Base-by-base conservation (phyloP, 306 rosid species). In the Mucuna pruriens region DNA sequence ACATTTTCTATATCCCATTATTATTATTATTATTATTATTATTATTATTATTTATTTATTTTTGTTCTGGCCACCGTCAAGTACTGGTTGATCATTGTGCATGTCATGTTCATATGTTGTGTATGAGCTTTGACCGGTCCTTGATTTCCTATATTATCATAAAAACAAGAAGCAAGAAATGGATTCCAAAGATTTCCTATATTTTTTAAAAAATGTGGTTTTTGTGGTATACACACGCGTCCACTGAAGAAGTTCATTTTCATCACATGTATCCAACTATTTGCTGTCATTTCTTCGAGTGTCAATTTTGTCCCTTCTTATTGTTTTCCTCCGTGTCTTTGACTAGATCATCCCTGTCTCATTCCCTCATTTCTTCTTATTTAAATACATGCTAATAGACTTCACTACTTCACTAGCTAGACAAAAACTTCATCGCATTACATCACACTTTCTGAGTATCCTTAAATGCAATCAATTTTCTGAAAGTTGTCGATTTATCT, bases 231-330 rank as follows among this genome's bases (percentile, higher is more conserved):
- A 10, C 52, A 67, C 17, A 67, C 52, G 51, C 73, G 73, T 20
- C 2, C 20, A 69, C 57, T 42, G 15, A 42, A 69, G 36, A 45
- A 61, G 36, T 76, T 54, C 85, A 46, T 8, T 23, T 62, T 39
- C 17, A 66, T 82, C 86, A 86, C 86, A 67, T 85, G 84, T 40
- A 73, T 33, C 82, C 86, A 74, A 74, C 83, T 71, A 46, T 61
- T 63, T 20, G 48, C 7, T 38, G 52, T 36, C 75, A 54, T 40
- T 52, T 76, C 73, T 54, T n/a, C 6, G 44, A 76, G 80, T 76
- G 52, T 20, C 61, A 77, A 54, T 71, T 44, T 85, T 81, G 77
- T 76, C 83, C 60, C 38, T 66, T 66, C 25, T 71, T 52, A 33
- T 42, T 75, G 3, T 23, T 72, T n/a, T 69, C 8, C n/a, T n/a